Evolutionary conservation across 192 early-diverging fungal species (phyloP).

Genomic region (Coemansia sp.): DNA sequence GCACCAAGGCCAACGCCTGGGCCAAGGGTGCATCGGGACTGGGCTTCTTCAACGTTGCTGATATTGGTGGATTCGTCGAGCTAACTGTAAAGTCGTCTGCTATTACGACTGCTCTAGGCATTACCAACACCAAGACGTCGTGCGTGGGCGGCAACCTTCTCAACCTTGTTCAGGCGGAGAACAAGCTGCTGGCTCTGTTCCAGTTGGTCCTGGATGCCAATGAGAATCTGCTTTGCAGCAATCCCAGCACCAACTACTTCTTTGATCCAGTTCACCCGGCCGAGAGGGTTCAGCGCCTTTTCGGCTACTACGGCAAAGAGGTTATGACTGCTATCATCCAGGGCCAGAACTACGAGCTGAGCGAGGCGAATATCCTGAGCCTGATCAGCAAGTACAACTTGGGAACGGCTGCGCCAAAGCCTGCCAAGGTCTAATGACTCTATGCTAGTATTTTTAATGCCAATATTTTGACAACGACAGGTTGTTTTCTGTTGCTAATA

Average conservation of each 20-base stretch:
- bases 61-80: slow-evolving; percentile 40
- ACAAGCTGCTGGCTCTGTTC: slow-evolving; percentile 32
- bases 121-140: slow-evolving; percentile 27
- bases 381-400: slow-evolving; percentile 29
- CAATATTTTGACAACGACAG: no score
- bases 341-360: slow-evolving; percentile 12
- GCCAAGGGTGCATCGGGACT: slow-evolving; percentile 11
- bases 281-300: slow-evolving; percentile 37
- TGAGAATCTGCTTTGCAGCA: slow-evolving; percentile 31
- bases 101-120: slow-evolving; percentile 19
- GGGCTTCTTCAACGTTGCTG: slow-evolving; percentile 14
- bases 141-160: slow-evolving; percentile 38
- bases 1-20: slow-evolving; percentile 25
- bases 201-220: slow-evolving; percentile 26
- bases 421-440: not conserved
- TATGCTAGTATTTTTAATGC: no score
- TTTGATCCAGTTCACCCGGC: slow-evolving; percentile 44
- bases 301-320: slow-evolving; percentile 34
- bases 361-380: slow-evolving; percentile 15
- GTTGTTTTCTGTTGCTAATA: no score
- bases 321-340: slow-evolving; percentile 5
- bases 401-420: slow-evolving; percentile 26
- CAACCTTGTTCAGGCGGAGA: slow-evolving; percentile 28
- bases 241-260: slow-evolving; percentile 40
- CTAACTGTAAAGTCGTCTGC: slow-evolving; percentile 15